These are phyloP conservation scores for Coccomyxa subellipsoidea DNA, from an alignment of 163 green algal genomes.

Conservation along the genomic window DNA sequence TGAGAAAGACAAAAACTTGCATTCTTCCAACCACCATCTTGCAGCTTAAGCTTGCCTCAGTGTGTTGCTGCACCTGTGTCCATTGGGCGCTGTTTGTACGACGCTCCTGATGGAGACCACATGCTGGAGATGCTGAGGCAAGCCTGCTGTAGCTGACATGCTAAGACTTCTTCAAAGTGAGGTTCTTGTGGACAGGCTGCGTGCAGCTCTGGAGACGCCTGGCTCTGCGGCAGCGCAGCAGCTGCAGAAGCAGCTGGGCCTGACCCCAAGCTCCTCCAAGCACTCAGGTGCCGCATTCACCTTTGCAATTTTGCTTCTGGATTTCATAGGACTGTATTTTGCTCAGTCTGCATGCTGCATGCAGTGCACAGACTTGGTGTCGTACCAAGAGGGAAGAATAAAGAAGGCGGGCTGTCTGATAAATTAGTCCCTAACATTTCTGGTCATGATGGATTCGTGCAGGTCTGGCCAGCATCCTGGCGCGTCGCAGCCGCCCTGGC, in stretches of 20 bases:
- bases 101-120: too few species aligned
- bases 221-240: not conserved
- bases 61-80: too few species aligned
- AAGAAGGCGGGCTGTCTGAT: too few species aligned
- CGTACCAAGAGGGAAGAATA: too few species aligned
- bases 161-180: not conserved
- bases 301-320: not conserved
- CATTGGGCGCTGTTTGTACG: too few species aligned
- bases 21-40: not conserved
- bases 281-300: not conserved
- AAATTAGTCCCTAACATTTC: not conserved
- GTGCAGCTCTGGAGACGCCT: not conserved
- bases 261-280: slow-evolving; percentile 1
- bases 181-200: not conserved
- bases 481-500: not conserved
- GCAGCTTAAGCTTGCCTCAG: not conserved
- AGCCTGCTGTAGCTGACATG: too few species aligned
- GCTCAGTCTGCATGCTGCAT: not conserved
- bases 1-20: not conserved
- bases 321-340: not conserved
- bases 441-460: not conserved
- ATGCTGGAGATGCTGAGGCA: too few species aligned
- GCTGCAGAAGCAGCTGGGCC: not conserved
- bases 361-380: too few species aligned
- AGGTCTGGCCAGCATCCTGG: not conserved